Percentiles rank a stretch among this genome's conserved stretches.
These are phyloP conservation scores for Penicillium sp. DNA, from an alignment of 2,329 filamentous ascomycete genomes.

Conservation along the genomic window DNA sequence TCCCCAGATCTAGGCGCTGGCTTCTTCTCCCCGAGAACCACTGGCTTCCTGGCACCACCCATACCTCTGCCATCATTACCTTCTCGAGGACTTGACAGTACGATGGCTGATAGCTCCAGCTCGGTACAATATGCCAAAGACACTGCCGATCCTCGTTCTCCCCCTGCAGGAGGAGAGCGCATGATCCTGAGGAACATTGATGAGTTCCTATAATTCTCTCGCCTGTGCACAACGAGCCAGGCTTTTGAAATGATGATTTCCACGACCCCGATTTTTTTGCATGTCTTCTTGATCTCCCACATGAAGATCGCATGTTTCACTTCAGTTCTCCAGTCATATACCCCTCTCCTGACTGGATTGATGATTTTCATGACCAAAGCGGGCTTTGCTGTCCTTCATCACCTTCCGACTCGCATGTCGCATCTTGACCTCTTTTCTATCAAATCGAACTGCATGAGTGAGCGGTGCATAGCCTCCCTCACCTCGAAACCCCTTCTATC, in stretches of 20 bases:
- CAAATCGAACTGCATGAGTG: neutral
- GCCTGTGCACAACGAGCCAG: slow-evolving; percentile 2
- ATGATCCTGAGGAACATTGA: slow-evolving; percentile 54
- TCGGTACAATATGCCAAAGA: slow-evolving; percentile 30
- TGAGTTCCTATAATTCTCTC: slow-evolving; percentile 49
- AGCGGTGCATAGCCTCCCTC: neutral
- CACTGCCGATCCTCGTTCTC: slow-evolving; percentile 48
- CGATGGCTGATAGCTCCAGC: slow-evolving; percentile 26
- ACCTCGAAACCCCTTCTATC: slow-evolving; percentile 7
- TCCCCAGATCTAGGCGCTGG: slow-evolving; percentile 41
- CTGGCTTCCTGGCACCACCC: slow-evolving; percentile 50
- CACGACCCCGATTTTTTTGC: slow-evolving; percentile 35
- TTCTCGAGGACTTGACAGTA: slow-evolving; percentile 42
- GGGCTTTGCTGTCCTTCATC: slow-evolving; percentile 48
- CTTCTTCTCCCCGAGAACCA: slow-evolving; percentile 54
- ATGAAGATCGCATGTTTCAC: slow-evolving; percentile 25
- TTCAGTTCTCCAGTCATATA: slow-evolving; percentile 26
- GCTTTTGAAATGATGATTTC: slow-evolving; percentile 41
- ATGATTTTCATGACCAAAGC: slow-evolving; percentile 50
- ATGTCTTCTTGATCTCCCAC: slow-evolving; percentile 27
- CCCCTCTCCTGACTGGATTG: slow-evolving; percentile 30
- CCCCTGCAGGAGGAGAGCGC: slow-evolving; percentile 45
- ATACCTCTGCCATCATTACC: slow-evolving; percentile 45
- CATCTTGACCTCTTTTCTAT: slow-evolving; percentile 1
- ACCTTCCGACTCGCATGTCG: slow-evolving; percentile 23